phyloP scores from a whole-genome alignment of 1,139 yeast genomes.

The Hemisphaericaspora xylofermentans region DNA sequence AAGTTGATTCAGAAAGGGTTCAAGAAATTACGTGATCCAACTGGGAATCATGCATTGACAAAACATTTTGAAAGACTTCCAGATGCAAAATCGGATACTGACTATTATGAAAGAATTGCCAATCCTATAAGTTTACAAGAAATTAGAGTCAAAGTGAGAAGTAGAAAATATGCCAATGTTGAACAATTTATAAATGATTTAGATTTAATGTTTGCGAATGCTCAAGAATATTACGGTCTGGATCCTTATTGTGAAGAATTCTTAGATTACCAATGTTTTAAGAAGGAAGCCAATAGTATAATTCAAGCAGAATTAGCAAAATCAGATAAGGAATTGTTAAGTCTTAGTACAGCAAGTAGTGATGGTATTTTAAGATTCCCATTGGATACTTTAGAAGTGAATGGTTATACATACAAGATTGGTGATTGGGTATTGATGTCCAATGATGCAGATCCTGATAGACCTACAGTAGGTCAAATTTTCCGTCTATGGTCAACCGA shows the following conservation, averaged over 20 bases:
- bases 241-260: conserved; percentile 65
- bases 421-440: conserved; percentile 94
- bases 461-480: conserved; percentile 92
- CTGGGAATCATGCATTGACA: conserved; percentile 49
- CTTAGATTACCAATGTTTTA: conserved; percentile 38
- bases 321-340: conserved; percentile 79
- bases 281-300: conserved; percentile 57
- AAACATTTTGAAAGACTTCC: conserved; percentile 79
- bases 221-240: conserved; percentile 58
- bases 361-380: conserved; percentile 67
- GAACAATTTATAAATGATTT: conserved; percentile 78
- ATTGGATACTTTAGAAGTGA: conserved; percentile 68
- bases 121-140: conserved; percentile 82
- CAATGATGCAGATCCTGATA: conserved; percentile 82
- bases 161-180: conserved; percentile 75
- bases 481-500: conserved; percentile 87
- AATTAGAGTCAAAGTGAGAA: conserved; percentile 80
- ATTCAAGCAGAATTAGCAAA: conserved; percentile 72
- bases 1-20: conserved; percentile 80
- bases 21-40: conserved; percentile 65
- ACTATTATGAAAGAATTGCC: conserved; percentile 61
- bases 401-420: conserved; percentile 72
- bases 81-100: conserved; percentile 62
- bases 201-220: conserved; percentile 71
- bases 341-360: conserved; percentile 59